Base-by-base conservation (phyloP, 768 basidiomycete genomes). In the Polyporus arcularius region DNA sequence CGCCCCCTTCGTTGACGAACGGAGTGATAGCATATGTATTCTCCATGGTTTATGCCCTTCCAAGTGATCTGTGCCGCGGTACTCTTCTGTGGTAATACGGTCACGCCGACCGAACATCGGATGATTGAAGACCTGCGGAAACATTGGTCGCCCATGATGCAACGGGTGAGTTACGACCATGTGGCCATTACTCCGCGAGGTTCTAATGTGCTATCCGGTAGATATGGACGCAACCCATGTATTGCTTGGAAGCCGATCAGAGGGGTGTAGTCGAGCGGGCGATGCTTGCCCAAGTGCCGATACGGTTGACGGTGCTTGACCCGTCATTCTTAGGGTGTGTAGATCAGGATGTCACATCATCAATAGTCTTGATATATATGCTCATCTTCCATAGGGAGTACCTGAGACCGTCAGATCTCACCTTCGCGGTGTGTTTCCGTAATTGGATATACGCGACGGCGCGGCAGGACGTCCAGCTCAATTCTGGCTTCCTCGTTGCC, bases 281-380 rank as follows among this genome's bases (percentile, higher is more conserved):
- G 0, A 41, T 58, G 4, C 52, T 62, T 8, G 47, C 45, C 3
- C 61, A 62, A 43, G 30, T 62, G 1, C 16, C 54, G 11, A 41
- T 43, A 15, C 45, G 61, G 12, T 38, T 62, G 16, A 14, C 48
- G 28, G 16, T 38, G 21, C 32, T 62, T 21, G 61, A 62, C 52
- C 52, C 61, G 4, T 46, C 50, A 7, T 62, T 62, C 53, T n/a
- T 62, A 16, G 61, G 58, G 61, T 62, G 54, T 15, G 61, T 38
- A 32, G 4, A 4, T 28, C 15, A 2, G 1, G 21, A 26, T 26
- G 21, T 26, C 21, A 26, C 21, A 26, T 26, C 21, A 26, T 26
- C 21, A 26, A 26, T 26, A 26, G 35, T 35, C 35, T 35, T 35
- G 35, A 31, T 7, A 47, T 49, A 12, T 39, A 62, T 56, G 6